These are phyloP conservation scores for Rhodotorula graminis DNA, from an alignment of 768 basidiomycete genomes.

Conservation along the genomic window DNA sequence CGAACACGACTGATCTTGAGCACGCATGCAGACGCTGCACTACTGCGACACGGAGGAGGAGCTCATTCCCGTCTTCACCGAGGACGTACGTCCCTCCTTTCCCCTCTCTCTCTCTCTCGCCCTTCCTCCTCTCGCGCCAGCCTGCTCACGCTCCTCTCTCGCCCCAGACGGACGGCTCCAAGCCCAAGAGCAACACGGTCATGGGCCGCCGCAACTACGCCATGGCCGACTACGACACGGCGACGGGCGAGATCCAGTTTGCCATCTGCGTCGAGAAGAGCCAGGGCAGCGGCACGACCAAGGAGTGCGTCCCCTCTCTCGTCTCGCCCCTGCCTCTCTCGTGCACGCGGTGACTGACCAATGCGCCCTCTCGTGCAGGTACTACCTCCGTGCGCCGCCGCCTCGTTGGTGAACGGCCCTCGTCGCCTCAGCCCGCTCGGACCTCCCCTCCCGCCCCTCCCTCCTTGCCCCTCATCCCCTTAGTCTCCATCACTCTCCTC, in stretches of 20 bases:
- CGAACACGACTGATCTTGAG: neutral
- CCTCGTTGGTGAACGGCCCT: constrained; percentile 17
- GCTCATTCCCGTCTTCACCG: constrained; percentile 57
- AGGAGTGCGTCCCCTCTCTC: constrained; percentile 40
- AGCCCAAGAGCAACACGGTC: constrained; percentile 71
- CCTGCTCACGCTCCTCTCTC: constrained; percentile 47
- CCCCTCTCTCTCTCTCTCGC: neutral
- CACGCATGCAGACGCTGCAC: constrained; percentile 59
- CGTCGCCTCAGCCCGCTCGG: no score
- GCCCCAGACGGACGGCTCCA: constrained; percentile 67
- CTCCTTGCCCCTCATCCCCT: no score
- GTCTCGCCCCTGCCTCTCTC: neutral
- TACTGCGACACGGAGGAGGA: constrained; percentile 73
- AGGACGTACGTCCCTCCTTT: constrained; percentile 12
- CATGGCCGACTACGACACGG: constrained; percentile 52
- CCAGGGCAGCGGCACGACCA: constrained; percentile 75
- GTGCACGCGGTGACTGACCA: no score
- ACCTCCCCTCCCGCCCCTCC: neutral
- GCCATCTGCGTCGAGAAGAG: constrained; percentile 79
- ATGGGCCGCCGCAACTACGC: constrained; percentile 91
- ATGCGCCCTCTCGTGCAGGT: neutral
- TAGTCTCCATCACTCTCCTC: no score
- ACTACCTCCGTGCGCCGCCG: constrained; percentile 15
- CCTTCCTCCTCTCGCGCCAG: constrained; percentile 3
- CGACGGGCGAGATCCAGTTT: constrained; percentile 65